A percentile compares a stretch with the other conserved stretches of the same genome.
phyloP scores from a whole-genome alignment of 208 protist genomes.

The Leishmania tarentolae region DNA sequence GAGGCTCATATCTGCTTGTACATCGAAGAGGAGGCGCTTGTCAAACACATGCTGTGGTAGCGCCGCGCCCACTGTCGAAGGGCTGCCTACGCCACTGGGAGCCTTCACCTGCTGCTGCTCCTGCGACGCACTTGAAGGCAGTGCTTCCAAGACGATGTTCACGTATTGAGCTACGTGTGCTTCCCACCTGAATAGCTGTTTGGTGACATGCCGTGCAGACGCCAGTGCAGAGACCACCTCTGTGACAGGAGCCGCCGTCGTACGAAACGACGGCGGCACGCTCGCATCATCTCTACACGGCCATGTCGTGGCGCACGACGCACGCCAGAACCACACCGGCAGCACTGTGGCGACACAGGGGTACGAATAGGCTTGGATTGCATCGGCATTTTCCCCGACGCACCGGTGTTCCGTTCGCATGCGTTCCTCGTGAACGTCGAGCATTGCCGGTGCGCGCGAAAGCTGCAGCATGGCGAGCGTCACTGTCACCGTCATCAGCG shows the following conservation, averaged over 20 bases:
- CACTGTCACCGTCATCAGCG: constrained; percentile 8
- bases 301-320: neutral
- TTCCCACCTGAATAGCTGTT: constrained; percentile 29
- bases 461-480: constrained; percentile 13
- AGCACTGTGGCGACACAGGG: constrained; percentile 9
- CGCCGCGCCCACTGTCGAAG: neutral
- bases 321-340: constrained; percentile 20
- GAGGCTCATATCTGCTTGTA: constrained; percentile 10
- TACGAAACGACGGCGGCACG: neutral
- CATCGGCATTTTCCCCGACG: neutral
- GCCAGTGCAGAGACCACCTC: neutral
- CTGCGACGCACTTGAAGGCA: neutral
- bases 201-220: constrained; percentile 4
- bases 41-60: neutral
- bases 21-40: constrained; percentile 1
- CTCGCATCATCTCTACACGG: neutral
- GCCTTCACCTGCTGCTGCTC: neutral
- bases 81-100: neutral
- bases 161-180: constrained; percentile 21
- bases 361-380: neutral
- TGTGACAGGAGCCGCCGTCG: neutral
- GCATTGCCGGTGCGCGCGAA: neutral
- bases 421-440: neutral
- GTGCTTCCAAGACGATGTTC: neutral
- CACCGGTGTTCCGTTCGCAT: neutral